phyloP scores from a whole-genome alignment of 306 rosid species.

The Albizia julibrissin region DNA sequence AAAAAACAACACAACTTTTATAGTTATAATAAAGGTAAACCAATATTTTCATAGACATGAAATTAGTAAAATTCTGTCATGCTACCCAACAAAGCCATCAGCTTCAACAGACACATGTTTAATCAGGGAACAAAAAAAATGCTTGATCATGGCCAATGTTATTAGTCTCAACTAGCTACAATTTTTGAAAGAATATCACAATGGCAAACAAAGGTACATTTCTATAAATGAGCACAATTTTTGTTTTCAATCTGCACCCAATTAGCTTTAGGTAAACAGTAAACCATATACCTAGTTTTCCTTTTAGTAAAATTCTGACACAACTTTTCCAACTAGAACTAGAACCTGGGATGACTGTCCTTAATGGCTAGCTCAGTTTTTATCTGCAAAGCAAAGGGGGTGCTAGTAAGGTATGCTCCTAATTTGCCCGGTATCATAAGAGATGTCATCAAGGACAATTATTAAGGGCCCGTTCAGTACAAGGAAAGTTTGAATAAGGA shows the following conservation, averaged over 20 bases:
- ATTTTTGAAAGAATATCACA: neutral
- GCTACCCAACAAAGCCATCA: slow-evolving; percentile 15
- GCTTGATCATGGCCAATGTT: neutral
- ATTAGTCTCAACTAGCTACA: neutral
- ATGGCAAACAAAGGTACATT: neutral
- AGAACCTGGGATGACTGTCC: neutral
- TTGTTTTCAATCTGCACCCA: neutral
- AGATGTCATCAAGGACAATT: neutral
- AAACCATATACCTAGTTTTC: neutral
- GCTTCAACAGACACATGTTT: slow-evolving; percentile 11
- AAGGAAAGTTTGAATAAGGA: too few species aligned
- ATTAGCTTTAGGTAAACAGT: neutral
- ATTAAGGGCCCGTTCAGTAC: too few species aligned
- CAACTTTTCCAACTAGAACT: neutral
- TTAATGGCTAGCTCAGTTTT: neutral
- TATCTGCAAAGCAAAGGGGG: neutral
- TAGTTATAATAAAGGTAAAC: slow-evolving; percentile 18
- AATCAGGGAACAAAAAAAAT: neutral
- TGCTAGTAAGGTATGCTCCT: neutral
- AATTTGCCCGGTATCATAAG: neutral
- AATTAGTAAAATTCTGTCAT: neutral
- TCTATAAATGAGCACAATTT: neutral
- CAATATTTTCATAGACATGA: slow-evolving; percentile 4
- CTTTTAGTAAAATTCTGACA: neutral
- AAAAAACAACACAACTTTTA: slow-evolving; percentile 29